Evolutionary conservation across 495 filamentous ascomycete genomes (phyloP).

Genomic region (Glarea lozoyensis): DNA sequence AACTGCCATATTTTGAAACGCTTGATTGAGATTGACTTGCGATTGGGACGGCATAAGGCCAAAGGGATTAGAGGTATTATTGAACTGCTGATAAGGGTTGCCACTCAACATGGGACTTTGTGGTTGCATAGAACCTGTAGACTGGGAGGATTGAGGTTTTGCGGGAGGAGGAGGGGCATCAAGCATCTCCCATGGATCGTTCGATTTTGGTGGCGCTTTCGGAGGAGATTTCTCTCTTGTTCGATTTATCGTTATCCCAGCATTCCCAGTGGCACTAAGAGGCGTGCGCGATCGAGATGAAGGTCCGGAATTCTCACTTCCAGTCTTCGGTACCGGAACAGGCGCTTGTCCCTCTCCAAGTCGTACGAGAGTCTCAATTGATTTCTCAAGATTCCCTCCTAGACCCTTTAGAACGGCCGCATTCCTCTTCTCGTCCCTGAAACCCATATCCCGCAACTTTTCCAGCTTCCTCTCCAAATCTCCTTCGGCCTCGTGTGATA

Average conservation of each 20-base stretch:
- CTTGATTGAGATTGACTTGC: conserved; percentile 35
- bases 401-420: conserved; percentile 67
- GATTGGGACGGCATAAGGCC: conserved; percentile 31
- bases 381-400: conserved; percentile 72
- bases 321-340: conserved; percentile 26
- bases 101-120: conserved; percentile 28
- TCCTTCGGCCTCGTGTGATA: conserved; percentile 22
- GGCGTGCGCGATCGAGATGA: conserved; percentile 35
- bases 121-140: conserved; percentile 38
- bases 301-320: conserved; percentile 25
- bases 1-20: conserved; percentile 67
- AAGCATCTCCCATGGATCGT: conserved; percentile 70
- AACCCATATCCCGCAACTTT: conserved; percentile 84
- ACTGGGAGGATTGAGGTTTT: conserved; percentile 46
- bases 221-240: conserved; percentile 25
- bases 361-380: conserved; percentile 73
- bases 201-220: conserved; percentile 36
- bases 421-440: conserved; percentile 75
- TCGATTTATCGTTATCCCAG: conserved; percentile 22
- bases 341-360: conserved; percentile 54
- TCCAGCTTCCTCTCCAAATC: conserved; percentile 61
- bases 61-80: conserved; percentile 43
- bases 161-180: conserved; percentile 39
- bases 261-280: conserved; percentile 16
- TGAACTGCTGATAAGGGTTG: conserved; percentile 36